Base-by-base conservation (phyloP, 2,329 filamentous ascomycete species). In the Thielaviopsis cerberus region DNA sequence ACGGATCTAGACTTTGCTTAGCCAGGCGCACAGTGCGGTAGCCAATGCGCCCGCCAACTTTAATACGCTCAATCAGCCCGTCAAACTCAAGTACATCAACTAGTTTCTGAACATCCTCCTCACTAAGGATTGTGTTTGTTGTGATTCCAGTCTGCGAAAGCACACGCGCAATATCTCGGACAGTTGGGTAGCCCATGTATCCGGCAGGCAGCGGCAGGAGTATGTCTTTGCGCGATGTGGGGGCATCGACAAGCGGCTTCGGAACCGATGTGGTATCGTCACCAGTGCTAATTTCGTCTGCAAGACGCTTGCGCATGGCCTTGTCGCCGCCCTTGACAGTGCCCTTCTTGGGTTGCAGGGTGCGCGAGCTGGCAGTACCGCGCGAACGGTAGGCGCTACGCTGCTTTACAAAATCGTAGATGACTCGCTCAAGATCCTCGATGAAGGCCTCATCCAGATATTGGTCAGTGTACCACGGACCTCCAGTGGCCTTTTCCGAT, bases 401-500 rank as follows among this genome's bases (percentile, higher is more conserved):
- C 11, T 74, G 74, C 65, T 84, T 82, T 62, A 95, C 80, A 61
- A 81, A 83, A 63, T 84, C 80, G 64, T 88, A 86, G 55, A 94
- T 79, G 61, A 86, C 78, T 22, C 79, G 77, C 61, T 86, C 80
- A 54, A 96, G 75, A 50, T 81, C 81, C 59, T 86, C 82, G 64
- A 97, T 90, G 68, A 98, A 88, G 60, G 85, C 86, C 63, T 86
- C 83, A 70, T 98, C 92, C 13, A 97, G 78, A 63, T 90, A 86
- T 56, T 88, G 87, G 62, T 95, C 89, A 7, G 87, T 90, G 69
- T 92, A 96, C 88, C 91, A 98, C 8, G 88, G 86, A 1, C 92
- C 92, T 53, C 92, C 92, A 0, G 89, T 94, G 53, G 94, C 87
- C 62, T 92, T 86, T 62, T 96, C 90, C 57, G 85, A 88, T 0